phyloP scores from a whole-genome alignment of 2,329 filamentous ascomycete genomes.

The Fusarium newnesense region DNA sequence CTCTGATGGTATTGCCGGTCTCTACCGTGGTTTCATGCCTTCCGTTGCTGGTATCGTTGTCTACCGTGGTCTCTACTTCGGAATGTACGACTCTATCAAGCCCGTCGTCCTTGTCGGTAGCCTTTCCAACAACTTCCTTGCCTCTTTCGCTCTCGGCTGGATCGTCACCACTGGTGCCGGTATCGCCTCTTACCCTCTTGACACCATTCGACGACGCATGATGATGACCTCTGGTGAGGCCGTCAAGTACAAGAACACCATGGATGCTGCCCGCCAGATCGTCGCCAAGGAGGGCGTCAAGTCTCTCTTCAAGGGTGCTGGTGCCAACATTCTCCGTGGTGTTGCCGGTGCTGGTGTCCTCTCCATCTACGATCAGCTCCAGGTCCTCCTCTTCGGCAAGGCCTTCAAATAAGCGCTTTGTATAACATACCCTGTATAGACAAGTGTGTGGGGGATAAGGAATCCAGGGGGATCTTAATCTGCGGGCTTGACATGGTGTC shows the following conservation, averaged over 20 bases:
- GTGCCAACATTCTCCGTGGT: constrained; percentile 99
- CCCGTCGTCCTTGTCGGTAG: constrained; percentile 90
- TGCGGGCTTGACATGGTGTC: constrained; percentile 52
- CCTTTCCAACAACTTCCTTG: constrained; percentile 99
- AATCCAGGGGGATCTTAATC: constrained; percentile 45
- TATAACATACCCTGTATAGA: constrained; percentile 56
- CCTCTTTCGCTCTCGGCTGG: constrained; percentile 99
- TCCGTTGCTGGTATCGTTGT: constrained; percentile 99
- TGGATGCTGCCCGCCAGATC: constrained; percentile 97
- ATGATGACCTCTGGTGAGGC: constrained; percentile 99
- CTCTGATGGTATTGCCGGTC: constrained; percentile 98
- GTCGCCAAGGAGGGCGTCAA: constrained; percentile 96
- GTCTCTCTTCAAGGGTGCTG: constrained; percentile 99
- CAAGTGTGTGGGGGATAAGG: constrained; percentile 46
- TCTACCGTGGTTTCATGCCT: constrained; percentile 99
- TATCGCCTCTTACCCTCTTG: constrained; percentile 99
- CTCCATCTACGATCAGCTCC: constrained; percentile 99
- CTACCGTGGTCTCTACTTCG: constrained; percentile 99
- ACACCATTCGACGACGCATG: constrained; percentile 99
- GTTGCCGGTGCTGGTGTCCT: constrained; percentile 99
- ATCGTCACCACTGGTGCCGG: constrained; percentile 99
- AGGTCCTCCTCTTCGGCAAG: constrained; percentile 99
- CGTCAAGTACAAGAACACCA: constrained; percentile 99
- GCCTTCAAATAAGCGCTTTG: constrained; percentile 80
- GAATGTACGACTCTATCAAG: constrained; percentile 99